Evolutionary conservation across 306 rosid genomes (phyloP), one percentile per base, ranked within the genome.

Genomic region (Mimosa pudica): DNA sequence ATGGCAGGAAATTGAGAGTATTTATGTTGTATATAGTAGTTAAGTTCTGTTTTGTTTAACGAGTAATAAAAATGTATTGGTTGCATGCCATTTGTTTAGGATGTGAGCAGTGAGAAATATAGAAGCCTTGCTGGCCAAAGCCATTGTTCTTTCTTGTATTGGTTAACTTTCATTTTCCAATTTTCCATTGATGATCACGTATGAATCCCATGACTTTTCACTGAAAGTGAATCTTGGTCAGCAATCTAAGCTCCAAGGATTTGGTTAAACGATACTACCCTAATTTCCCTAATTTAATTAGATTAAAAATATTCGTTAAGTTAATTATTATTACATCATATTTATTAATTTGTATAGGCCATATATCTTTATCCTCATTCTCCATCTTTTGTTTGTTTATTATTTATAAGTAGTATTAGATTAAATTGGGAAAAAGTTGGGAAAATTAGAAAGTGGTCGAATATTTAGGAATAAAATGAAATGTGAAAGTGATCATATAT

Each of bases 11-110:
- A 45, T 65, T 71, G 80, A 46, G 78, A 79, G 83, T 80, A 63
- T 75, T 66, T 87, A 78, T 81, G 45, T 72, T 84, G 82, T 87
- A 80, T 80, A 76, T 63, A 69, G 55, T 71, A 45, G 76, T 69
- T 69, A 66, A 48, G 62, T 80, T 76, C 66, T 69, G 66, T 60
- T 58, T 6, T 60, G 77, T 45, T 68, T 36, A 69, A 64, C 75
- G 1, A 24, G 30, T 8, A 70, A 73, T 52, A 69, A 52, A 46
- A 80, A 54, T 74, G 60, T 67, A 74, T 67, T 47, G 79, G 46
- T 54, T 47, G 47, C 66, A 76, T 46, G 67, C 14, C 18, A 61
- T 82, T 80, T 60, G 76, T 66, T 44, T 70, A 36, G 54, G 33
- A 20, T 58, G 20, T 18, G 62, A 24, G 71, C 8, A 38, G 42